phyloP scores from a whole-genome alignment of 345 rosid genomes.

The Salix exigua region DNA sequence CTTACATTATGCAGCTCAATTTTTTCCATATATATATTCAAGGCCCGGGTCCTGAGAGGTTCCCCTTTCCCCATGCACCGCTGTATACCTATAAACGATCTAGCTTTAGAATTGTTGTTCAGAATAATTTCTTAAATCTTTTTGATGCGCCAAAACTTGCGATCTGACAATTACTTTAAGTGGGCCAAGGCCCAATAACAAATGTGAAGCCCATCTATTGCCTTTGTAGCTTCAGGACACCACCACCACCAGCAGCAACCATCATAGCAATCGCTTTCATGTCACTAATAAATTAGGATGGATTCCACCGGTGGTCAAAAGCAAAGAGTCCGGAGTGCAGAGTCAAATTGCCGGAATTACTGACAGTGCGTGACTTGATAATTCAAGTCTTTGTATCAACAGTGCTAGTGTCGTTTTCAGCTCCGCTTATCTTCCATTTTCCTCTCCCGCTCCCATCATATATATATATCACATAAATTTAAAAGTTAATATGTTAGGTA shows the following conservation, averaged over 20 bases:
- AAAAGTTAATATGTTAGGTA: no score
- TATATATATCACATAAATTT: no score
- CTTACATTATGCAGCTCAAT: conserved; percentile 6
- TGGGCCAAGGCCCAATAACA: not conserved
- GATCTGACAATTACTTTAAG: not conserved
- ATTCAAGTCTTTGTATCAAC: not conserved
- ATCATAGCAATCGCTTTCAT: not conserved
- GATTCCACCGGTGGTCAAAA: not conserved
- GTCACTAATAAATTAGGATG: not conserved
- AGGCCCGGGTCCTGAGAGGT: no score
- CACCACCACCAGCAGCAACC: no score
- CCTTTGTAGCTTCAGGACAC: not conserved
- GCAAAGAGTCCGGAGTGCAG: no score
- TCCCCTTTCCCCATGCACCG: no score
- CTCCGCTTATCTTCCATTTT: not conserved
- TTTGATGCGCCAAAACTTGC: no score
- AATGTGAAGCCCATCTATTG: not conserved
- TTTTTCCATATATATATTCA: no score
- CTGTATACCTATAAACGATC: no score
- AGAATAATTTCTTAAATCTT: no score
- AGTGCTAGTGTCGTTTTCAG: not conserved
- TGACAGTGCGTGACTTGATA: not conserved
- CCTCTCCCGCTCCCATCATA: not conserved
- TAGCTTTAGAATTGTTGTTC: no score
- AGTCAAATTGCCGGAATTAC: not conserved